phyloP scores from a whole-genome alignment of 768 basidiomycete species.

The Termitomyces sp. region DNA sequence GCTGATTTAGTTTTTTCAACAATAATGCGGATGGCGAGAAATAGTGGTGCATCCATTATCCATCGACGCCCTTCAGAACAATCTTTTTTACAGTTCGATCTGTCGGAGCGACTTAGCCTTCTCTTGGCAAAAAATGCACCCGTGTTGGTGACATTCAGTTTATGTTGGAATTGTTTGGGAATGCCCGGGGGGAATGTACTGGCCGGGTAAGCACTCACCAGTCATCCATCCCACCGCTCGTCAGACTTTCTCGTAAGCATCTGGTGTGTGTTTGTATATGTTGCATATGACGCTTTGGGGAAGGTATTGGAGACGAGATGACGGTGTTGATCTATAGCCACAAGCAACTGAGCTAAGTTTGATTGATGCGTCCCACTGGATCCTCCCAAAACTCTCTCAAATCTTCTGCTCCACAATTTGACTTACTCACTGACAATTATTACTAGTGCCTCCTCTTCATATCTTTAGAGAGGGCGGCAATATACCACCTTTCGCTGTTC shows the following conservation, averaged over 20 bases:
- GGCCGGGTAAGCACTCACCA: background rate
- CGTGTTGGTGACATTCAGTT: background rate
- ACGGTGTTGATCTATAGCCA: background rate
- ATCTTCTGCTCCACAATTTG: background rate
- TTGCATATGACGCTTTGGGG: background rate
- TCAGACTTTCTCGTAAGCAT: background rate
- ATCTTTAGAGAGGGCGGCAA: no score
- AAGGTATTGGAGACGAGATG: background rate
- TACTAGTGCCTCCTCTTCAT: no score
- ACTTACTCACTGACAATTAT: no score
- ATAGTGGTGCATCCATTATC: background rate
- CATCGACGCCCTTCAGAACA: background rate
- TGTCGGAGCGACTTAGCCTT: background rate
- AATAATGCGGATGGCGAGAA: background rate
- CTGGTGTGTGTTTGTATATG: background rate
- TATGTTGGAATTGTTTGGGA: background rate
- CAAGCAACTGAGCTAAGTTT: background rate
- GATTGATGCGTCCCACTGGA: background rate
- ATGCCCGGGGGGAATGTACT: background rate
- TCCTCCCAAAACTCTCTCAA: background rate
- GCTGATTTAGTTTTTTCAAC: background rate
- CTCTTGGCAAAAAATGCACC: background rate
- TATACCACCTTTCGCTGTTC: no score
- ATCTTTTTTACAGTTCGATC: background rate
- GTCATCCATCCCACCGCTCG: background rate